These are phyloP conservation scores for Tetrapisispora phaffii DNA, from an alignment of 805 yeast species.

Conservation along the genomic window DNA sequence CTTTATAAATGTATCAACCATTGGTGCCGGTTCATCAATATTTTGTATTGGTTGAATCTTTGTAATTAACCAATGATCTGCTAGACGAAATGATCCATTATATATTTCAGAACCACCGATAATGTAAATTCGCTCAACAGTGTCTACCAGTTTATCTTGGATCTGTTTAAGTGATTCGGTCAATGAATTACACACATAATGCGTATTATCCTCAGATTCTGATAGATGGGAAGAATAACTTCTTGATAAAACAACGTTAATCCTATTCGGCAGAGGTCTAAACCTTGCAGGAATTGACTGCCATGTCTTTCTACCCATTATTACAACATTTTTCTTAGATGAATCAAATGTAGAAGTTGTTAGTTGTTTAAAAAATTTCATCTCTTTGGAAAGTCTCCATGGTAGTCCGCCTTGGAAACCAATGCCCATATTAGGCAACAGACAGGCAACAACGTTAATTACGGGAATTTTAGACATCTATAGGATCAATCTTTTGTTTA, in stretches of 20 bases:
- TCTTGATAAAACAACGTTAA: slow-evolving; percentile 69
- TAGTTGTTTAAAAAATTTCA: slow-evolving; percentile 71
- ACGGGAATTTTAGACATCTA: slow-evolving; percentile 29
- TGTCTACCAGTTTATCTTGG: slow-evolving; percentile 6
- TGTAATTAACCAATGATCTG: slow-evolving; percentile 56
- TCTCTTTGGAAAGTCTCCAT: slow-evolving; percentile 77
- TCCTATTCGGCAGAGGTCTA: slow-evolving; percentile 68
- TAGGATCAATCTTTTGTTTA: neutral
- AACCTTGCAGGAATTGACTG: slow-evolving; percentile 80
- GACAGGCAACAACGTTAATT: slow-evolving; percentile 75
- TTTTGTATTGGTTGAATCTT: slow-evolving; percentile 40
- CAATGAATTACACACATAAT: slow-evolving; percentile 33
- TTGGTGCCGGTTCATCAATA: slow-evolving; percentile 25
- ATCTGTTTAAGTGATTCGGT: slow-evolving; percentile 34
- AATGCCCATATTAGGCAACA: slow-evolving; percentile 72
- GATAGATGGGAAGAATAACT: slow-evolving; percentile 10
- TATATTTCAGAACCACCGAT: slow-evolving; percentile 94
- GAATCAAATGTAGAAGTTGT: slow-evolving; percentile 40
- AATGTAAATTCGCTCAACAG: slow-evolving; percentile 54
- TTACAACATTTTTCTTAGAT: slow-evolving; percentile 55
- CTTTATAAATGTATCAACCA: slow-evolving; percentile 65
- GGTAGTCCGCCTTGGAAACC: slow-evolving; percentile 78
- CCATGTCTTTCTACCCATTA: slow-evolving; percentile 97
- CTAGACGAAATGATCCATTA: slow-evolving; percentile 38
- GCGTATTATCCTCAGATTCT: neutral